Conservation (phyloP, 176 grass and related monocot genomes). For the Carex myosuroides region DNA sequence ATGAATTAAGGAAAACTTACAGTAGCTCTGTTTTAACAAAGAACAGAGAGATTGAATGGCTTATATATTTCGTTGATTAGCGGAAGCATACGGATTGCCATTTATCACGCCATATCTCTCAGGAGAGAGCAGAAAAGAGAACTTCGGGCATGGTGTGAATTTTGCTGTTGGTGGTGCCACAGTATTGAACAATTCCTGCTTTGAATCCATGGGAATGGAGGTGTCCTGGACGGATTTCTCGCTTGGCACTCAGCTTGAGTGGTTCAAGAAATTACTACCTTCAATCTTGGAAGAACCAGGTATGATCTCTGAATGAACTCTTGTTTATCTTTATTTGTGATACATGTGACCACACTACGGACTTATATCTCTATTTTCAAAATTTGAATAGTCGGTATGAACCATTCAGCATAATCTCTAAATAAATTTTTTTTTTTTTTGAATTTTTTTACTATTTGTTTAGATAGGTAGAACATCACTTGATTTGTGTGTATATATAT, state of each 20-base stretch:
- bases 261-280: slow-evolving; percentile 57
- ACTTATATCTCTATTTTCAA: too few species aligned
- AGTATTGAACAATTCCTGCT: slow-evolving; percentile 56
- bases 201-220: slow-evolving; percentile 40
- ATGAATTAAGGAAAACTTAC: too few species aligned
- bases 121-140: slow-evolving; percentile 21
- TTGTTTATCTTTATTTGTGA: not conserved
- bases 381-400: too few species aligned
- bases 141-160: slow-evolving; percentile 62
- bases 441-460: too few species aligned
- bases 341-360: not conserved
- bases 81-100: slow-evolving; percentile 24
- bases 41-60: not conserved
- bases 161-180: slow-evolving; percentile 81
- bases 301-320: not conserved
- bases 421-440: too few species aligned
- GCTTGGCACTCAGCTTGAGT: slow-evolving; percentile 56
- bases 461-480: too few species aligned
- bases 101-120: slow-evolving; percentile 39
- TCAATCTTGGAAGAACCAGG: slow-evolving; percentile 17
- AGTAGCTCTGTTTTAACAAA: too few species aligned
- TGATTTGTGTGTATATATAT: too few species aligned
- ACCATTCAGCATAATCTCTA: too few species aligned
- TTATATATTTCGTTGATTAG: slow-evolving; percentile 5
- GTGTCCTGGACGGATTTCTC: slow-evolving; percentile 39